Conservation (phyloP, 1,139 yeast genomes). For the Protomyces gravidus region DNA sequence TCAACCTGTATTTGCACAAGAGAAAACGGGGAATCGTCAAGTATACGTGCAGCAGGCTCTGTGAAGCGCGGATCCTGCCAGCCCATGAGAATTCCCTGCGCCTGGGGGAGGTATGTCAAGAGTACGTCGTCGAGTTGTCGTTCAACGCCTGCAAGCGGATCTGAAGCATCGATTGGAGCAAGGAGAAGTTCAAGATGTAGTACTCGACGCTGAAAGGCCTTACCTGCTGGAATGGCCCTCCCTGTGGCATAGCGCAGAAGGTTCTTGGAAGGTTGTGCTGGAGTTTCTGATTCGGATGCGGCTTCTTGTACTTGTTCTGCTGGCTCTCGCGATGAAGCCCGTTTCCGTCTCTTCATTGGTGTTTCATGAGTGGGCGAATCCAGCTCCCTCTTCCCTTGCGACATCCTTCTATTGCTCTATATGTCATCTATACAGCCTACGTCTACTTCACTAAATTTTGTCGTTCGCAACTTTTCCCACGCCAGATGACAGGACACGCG, state of each 20-base stretch:
- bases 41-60: conserved; percentile 56
- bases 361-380: conserved; percentile 21
- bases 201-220: conserved; percentile 8
- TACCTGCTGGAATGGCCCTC: background rate
- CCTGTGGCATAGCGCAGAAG: background rate
- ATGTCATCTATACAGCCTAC: too few species aligned
- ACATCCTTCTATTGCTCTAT: too few species aligned
- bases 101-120: conserved; percentile 71
- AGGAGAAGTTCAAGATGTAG: conserved; percentile 20
- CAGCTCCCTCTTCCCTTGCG: conserved; percentile 3
- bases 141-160: conserved; percentile 28
- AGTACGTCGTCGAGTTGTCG: conserved; percentile 82
- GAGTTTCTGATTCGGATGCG: background rate
- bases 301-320: background rate
- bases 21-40: conserved; percentile 80
- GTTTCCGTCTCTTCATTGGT: conserved; percentile 6
- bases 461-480: too few species aligned
- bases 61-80: conserved; percentile 50
- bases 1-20: conserved; percentile 86
- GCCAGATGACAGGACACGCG: too few species aligned
- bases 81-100: conserved; percentile 78
- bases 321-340: background rate
- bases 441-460: too few species aligned
- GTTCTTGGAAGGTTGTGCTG: conserved; percentile 11
- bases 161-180: conserved; percentile 26